Base-by-base conservation (phyloP, 1,284 basidiomycete species). In the Pterula multifida region DNA sequence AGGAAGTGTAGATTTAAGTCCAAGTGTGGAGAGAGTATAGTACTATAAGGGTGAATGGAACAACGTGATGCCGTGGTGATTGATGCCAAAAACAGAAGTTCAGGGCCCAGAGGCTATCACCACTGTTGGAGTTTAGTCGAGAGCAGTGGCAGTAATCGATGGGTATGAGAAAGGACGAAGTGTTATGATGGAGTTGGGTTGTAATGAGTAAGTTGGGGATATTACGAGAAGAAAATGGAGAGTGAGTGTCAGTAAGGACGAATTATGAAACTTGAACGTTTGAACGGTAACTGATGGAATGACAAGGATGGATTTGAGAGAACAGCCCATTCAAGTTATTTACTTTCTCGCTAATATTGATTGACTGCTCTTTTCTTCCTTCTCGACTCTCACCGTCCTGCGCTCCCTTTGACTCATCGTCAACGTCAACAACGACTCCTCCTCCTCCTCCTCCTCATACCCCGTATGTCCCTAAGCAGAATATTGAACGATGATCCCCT, bases 401-500 rank as follows among this genome's bases (percentile, higher is more conserved):
- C 50, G 48, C 25, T 45, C 26, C 45, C 48, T 52, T 36, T n/a
- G n/a, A n/a, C n/a, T n/a, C n/a, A n/a, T n/a, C n/a, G n/a, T n/a
- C n/a, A n/a, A n/a, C n/a, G n/a, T n/a, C n/a, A n/a, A n/a, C n/a
- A n/a, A n/a, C n/a, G n/a, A n/a, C n/a, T n/a, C n/a, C n/a, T n/a
- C n/a, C n/a, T 47, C 49, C 45, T 44, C 47, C 36, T 23, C 47
- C 49, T 50, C 51, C 44, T 52, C 50, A 54, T 56, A 54, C 36
- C 61, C 26, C 32, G 50, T 28, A 86, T 86, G 83, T 86, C 84
- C 49, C 75, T 86, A 61, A 78, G 76, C 58, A 73, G 76, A 56
- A 86, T 86, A 54, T 78, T 86, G 66, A 86, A 86, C 65, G 77
- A 83, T 66, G 77, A 82, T 55, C 72, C 77, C 9, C 60, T 63